Evolutionary conservation across 441 rosid genomes (phyloP).

Genomic region (Adansonia rubrostipa): DNA sequence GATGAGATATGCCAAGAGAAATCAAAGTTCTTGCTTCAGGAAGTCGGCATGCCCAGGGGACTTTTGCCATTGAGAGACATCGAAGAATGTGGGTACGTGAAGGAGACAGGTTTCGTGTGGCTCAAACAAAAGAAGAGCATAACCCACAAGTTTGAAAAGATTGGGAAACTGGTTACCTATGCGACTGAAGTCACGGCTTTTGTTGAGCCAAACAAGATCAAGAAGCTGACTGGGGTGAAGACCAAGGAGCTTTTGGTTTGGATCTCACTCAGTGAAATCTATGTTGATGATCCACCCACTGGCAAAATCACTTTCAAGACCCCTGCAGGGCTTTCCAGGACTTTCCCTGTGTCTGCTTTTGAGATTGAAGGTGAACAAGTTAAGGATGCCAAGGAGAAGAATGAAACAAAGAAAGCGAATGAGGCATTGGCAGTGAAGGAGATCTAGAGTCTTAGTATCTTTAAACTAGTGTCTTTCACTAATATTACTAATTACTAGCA

Average conservation of each 20-base stretch:
- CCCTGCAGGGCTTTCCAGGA: conserved; percentile 62
- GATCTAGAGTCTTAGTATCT: conserved; percentile 21
- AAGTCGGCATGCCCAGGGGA: conserved; percentile 74
- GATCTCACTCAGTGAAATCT: conserved; percentile 72
- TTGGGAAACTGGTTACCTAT: conserved; percentile 50
- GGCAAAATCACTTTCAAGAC: conserved; percentile 65
- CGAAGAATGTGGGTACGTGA: conserved; percentile 73
- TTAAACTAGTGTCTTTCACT: no score
- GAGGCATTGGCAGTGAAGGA: conserved; percentile 44
- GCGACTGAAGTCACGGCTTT: conserved; percentile 71
- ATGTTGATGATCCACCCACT: conserved; percentile 53
- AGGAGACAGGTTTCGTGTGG: conserved; percentile 91
- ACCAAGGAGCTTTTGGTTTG: conserved; percentile 87
- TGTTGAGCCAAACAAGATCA: conserved; percentile 68
- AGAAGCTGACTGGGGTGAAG: conserved; percentile 92
- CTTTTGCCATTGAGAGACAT: conserved; percentile 81
- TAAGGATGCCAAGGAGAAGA: conserved; percentile 30
- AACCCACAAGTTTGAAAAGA: conserved; percentile 80
- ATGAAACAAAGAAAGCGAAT: conserved; percentile 3
- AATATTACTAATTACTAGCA: neutral
- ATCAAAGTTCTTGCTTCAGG: conserved; percentile 59
- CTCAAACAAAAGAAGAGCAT: conserved; percentile 81
- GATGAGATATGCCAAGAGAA: conserved; percentile 78
- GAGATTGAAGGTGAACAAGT: conserved; percentile 43
- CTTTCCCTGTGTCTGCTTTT: conserved; percentile 64